phyloP scores from a whole-genome alignment of 164 flowering plant genomes.

The Aristolochia californica region DNA sequence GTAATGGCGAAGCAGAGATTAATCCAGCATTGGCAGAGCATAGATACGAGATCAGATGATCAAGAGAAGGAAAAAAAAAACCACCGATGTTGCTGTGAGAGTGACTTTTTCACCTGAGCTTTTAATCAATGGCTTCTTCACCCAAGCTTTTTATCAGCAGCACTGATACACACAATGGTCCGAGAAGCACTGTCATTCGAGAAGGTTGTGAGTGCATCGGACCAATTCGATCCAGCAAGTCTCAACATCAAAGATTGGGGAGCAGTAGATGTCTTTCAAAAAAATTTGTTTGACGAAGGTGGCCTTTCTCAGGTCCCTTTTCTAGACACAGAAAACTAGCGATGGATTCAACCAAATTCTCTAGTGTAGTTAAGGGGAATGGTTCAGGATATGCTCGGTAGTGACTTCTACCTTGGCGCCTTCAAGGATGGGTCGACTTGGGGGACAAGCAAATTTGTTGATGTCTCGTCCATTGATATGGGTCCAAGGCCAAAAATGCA shows the following conservation, averaged over 20 bases:
- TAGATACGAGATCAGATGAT: too few relatives aligned
- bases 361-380: slow-evolving; percentile 79
- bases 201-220: slow-evolving; percentile 35
- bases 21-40: too few relatives aligned
- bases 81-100: too few relatives aligned
- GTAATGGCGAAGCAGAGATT: too few relatives aligned
- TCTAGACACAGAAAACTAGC: slow-evolving; percentile 31
- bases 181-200: slow-evolving; percentile 76
- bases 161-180: too few relatives aligned
- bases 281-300: slow-evolving; percentile 43
- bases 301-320: slow-evolving; percentile 73
- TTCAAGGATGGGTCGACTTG: slow-evolving; percentile 75
- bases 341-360: slow-evolving; percentile 48
- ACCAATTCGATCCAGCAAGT: slow-evolving; percentile 39
- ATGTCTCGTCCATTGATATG: slow-evolving; percentile 43
- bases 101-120: too few relatives aligned
- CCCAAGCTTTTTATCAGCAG: too few relatives aligned
- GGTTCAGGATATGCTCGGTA: slow-evolving; percentile 90
- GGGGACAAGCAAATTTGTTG: slow-evolving; percentile 76
- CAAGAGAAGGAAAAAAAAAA: too few relatives aligned
- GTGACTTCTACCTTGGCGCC: slow-evolving; percentile 82
- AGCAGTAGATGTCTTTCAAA: slow-evolving; percentile 53
- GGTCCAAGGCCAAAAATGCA: slow-evolving; percentile 39
- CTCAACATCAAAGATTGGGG: slow-evolving; percentile 75
- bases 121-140: too few relatives aligned